Evolutionary conservation across 345 rosid genomes (phyloP), one percentile per base, ranked within the genome.

Genomic region (Leavenworthia alabamica): DNA sequence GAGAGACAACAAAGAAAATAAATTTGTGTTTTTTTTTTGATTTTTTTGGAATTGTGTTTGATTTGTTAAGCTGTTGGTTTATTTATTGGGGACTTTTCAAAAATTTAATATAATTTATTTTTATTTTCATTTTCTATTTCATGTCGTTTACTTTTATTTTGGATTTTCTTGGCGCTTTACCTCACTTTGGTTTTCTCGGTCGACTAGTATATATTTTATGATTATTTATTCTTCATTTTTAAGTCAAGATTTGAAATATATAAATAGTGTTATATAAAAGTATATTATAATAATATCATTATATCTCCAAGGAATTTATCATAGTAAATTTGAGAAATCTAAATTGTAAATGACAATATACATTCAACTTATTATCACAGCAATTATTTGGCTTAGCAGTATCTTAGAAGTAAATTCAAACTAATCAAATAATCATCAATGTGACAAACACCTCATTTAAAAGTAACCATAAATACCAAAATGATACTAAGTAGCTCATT

Each of bases 1-100:
- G 40, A 35, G 40, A 36, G 7, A 9, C 10, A 29, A 32, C 29
- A 49, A 33, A 17, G 3, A 16, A 19, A 7, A 23, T 13, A 4
- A 31, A 60, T 64, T 61, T 60, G 1, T 36, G n/a, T 39, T 22
- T 19, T 68, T 71, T 63, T 57, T 70, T 75, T 45, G 48, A 74
- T 70, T 48, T 55, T 64, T 59, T 66, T 66, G 68, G 76, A 73
- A 47, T 29, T 53, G 67, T 31, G 57, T 65, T 72, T 59, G 62
- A 66, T 44, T 65, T 40, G 56, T 47, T 57, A 51, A 20, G 64
- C 22, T 49, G 77, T 39, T 70, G 31, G 49, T 53, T 69, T n/a
- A n/a, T 64, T 71, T 65, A 66, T 77, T 24, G 45, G 54, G 54
- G 72, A 76, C 17, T 43, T 60, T 52, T 37, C 45, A n/a, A 19